phyloP scores from a whole-genome alignment of 768 basidiomycete species.

The Russula abietina region DNA sequence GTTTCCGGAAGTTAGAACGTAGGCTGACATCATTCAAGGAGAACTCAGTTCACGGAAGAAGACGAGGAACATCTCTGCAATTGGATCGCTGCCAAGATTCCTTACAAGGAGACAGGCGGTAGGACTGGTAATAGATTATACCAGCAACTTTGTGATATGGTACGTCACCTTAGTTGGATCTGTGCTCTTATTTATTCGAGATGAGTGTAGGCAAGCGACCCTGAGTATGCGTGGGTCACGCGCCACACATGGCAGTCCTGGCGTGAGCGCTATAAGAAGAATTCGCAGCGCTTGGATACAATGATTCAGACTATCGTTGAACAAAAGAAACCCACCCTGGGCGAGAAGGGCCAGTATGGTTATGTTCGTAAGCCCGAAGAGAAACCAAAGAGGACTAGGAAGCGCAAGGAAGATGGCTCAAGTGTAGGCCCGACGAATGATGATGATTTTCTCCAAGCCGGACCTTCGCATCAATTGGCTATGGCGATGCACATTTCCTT shows the following conservation, averaged over 20 bases:
- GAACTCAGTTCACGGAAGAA: conserved; percentile 70
- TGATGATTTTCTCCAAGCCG: conserved; percentile 22
- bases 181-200: neutral
- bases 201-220: conserved; percentile 47
- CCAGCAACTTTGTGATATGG: conserved; percentile 73
- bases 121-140: conserved; percentile 79
- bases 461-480: conserved; percentile 19
- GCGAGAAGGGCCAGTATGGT: conserved; percentile 78
- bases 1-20: neutral
- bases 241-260: conserved; percentile 89
- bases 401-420: conserved; percentile 21
- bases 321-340: conserved; percentile 58
- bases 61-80: conserved; percentile 69
- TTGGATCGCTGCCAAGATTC: conserved; percentile 81
- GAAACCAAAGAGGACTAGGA: conserved; percentile 43
- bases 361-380: conserved; percentile 73
- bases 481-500: conserved; percentile 23
- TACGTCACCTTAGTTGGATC: conserved; percentile 29
- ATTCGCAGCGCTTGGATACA: conserved; percentile 57
- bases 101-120: conserved; percentile 76
- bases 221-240: conserved; percentile 72
- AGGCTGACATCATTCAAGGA: conserved; percentile 37
- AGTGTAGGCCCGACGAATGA: conserved; percentile 18
- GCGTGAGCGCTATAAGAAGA: conserved; percentile 86
- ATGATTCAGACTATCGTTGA: conserved; percentile 62